These are phyloP conservation scores for Psophocarpus tetragonolobus DNA, from an alignment of 306 rosid species.

Conservation along the genomic window DNA sequence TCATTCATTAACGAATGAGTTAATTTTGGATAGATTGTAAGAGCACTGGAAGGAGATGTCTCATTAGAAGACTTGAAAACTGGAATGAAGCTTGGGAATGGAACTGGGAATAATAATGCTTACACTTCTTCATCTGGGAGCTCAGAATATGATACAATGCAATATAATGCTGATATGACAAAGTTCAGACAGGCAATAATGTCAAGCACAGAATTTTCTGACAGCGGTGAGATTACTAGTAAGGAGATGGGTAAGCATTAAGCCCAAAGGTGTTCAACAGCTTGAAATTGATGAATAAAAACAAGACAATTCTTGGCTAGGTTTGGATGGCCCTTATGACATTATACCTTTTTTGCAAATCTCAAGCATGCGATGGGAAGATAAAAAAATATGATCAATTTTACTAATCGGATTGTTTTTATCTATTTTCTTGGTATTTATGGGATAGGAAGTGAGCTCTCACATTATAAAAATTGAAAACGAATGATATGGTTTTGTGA, in stretches of 20 bases:
- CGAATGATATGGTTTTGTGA: not conserved
- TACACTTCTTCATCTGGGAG: constrained; percentile 34
- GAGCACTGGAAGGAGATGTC: constrained; percentile 71
- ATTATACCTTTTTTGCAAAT: not conserved
- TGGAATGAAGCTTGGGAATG: constrained; percentile 44
- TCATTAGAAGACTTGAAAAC: constrained; percentile 69
- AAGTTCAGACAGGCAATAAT: constrained; percentile 59
- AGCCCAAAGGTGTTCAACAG: not conserved
- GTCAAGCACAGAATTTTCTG: constrained; percentile 51
- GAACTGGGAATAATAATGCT: not conserved
- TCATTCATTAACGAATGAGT: not conserved
- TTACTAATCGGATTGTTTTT: not conserved
- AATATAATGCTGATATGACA: constrained; percentile 67
- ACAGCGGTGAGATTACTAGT: constrained; percentile 52
- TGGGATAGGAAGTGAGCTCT: not conserved
- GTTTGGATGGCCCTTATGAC: not conserved
- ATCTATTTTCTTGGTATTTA: not conserved
- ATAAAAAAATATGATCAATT: not conserved
- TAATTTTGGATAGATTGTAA: constrained; percentile 52
- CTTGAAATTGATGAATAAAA: not conserved
- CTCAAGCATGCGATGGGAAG: not conserved
- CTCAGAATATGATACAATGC: constrained; percentile 60
- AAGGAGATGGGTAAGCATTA: constrained; percentile 23
- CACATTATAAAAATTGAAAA: not conserved
- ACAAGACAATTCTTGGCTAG: not conserved